phyloP scores from a whole-genome alignment of 371 early-diverging fungal species.

The Mucor piriformis region DNA sequence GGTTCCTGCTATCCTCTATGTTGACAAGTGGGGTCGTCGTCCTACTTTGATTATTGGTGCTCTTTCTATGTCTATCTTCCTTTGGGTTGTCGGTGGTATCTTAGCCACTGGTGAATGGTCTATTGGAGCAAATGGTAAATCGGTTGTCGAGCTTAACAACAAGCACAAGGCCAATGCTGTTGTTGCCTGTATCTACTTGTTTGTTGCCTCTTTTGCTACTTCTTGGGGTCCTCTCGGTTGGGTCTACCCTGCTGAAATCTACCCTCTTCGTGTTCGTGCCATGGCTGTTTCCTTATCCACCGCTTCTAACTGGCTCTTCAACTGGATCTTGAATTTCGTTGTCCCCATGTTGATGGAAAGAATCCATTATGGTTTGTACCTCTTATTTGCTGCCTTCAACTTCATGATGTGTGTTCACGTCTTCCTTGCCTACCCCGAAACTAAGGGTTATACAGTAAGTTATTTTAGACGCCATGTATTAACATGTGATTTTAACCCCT shows the following conservation, averaged over 20 bases:
- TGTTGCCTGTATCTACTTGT: conserved; percentile 69
- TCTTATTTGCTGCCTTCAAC: conserved; percentile 59
- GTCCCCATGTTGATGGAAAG: conserved; percentile 64
- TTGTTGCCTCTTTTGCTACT: conserved; percentile 77
- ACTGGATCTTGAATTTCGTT: conserved; percentile 67
- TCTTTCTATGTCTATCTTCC: conserved; percentile 37
- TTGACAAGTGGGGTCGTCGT: conserved; percentile 76
- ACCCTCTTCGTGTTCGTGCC: conserved; percentile 75
- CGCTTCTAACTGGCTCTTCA: conserved; percentile 89
- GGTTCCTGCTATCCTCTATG: conserved; percentile 76
- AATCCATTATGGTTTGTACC: conserved; percentile 66
- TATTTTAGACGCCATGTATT: neutral
- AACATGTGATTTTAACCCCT: neutral
- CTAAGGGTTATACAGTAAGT: conserved; percentile 55
- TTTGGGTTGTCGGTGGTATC: conserved; percentile 43
- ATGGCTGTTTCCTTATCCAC: conserved; percentile 88
- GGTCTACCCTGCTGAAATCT: conserved; percentile 92
- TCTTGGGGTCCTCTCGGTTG: conserved; percentile 94
- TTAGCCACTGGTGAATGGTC: conserved; percentile 55
- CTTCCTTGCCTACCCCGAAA: conserved; percentile 67
- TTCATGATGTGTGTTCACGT: conserved; percentile 54
- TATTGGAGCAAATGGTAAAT: conserved; percentile 31
- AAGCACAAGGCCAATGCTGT: conserved; percentile 32
- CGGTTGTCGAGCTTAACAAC: neutral
- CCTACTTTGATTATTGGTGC: conserved; percentile 62